Evolutionary conservation across 148 eudicot genomes (phyloP), one percentile per base, ranked within the genome.

Genomic region (Polygonum aviculare): DNA sequence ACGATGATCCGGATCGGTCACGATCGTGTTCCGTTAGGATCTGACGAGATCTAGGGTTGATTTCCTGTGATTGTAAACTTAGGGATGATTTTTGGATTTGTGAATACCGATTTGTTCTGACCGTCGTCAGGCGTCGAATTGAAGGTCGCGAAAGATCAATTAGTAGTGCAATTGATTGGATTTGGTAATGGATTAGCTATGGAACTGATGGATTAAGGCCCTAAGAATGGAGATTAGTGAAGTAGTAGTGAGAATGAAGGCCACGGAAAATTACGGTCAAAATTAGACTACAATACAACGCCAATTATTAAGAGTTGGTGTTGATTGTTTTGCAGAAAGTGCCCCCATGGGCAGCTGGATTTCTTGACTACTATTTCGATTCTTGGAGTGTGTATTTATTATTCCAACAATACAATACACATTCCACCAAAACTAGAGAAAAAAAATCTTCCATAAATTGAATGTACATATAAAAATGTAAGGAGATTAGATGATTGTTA

Each of bases 311-410:
- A 40, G 33, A 26, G 21, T 21, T 59, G 65, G 65, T 59, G 65
- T n/a, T 59, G 65, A 59, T 59, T 22, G 9, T 51, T 57, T 19
- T 57, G 6, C 19, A 21, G 8, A 3, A 21, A n/a, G 63, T 57
- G 63, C 21, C 63, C 63, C 63, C 63, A 57, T 12, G 21, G 2
- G 63, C 63, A 57, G 63, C 63, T 57, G 63, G 63, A 57, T 57
- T 21, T 26, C 31, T 57, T 57, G 63, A 57, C 19, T 57, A 57
- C 63, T 19, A 21, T 57, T n/a, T 51, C 5, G 55, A 51, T 26
- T 26, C 31, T 26, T 26, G 31, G 31, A 26, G 31, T 26, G 47
- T 44, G n/a, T 12, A 14, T 51, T 51, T 51, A 50, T 50, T 50
- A 51, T 51, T 12, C n/a, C 16, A 51, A 16, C 15, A 49, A 49